Conservation (phyloP, 345 rosid species). For the Syzygium grande region DNA sequence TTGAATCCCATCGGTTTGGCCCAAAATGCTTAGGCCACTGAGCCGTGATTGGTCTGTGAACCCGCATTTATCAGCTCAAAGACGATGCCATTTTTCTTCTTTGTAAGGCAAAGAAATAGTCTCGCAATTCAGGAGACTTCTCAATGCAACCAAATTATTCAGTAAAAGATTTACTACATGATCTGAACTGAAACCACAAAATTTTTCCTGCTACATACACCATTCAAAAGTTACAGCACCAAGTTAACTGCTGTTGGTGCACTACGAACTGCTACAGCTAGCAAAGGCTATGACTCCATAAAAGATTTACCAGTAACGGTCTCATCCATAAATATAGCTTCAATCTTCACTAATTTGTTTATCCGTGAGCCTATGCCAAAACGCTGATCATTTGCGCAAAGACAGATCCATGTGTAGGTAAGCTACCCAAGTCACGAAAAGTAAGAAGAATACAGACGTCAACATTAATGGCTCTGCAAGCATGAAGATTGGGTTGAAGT, state of each 20-base stretch:
- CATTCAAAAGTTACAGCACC: not conserved
- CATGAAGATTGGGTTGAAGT: conserved; percentile 92
- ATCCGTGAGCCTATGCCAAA: not conserved
- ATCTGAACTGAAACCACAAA: not conserved
- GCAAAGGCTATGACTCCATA: not conserved
- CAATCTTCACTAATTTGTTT: not conserved
- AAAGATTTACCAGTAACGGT: not conserved
- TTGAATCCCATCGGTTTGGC: not conserved
- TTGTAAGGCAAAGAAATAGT: not conserved
- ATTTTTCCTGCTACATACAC: not conserved
- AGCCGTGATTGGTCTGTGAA: not conserved
- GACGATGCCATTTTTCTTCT: not conserved
- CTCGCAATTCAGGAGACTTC: not conserved
- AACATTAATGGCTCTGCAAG: conserved; percentile 95
- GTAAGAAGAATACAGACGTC: conserved; percentile 65
- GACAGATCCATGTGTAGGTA: conserved; percentile 82
- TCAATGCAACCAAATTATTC: not conserved
- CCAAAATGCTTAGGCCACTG: not conserved
- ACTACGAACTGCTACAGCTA: not conserved
- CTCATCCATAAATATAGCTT: not conserved
- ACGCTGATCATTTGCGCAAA: conserved; percentile 33
- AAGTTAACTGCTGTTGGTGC: not conserved
- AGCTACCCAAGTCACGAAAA: conserved; percentile 66
- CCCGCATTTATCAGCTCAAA: not conserved
- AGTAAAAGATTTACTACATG: not conserved